Evolutionary conservation across 2,329 filamentous ascomycete species (phyloP), one percentile per base, ranked within the genome.

Genomic region (Verticillium albo-atrum): DNA sequence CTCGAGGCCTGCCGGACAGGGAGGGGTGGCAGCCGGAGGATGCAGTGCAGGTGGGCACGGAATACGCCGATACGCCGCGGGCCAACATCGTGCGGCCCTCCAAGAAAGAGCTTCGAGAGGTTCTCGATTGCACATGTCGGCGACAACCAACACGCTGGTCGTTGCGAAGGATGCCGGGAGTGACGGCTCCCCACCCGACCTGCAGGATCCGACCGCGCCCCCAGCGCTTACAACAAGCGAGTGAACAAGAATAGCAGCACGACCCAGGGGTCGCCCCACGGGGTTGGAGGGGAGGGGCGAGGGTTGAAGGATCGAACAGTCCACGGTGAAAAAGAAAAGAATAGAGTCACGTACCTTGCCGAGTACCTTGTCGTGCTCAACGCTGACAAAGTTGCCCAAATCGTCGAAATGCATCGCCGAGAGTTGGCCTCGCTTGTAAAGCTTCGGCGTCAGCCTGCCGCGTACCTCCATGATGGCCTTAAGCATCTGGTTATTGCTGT

Each of bases 401-500:
- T 92, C 89, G 70, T 96, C 91, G 73, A 97, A 97, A 74, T 97
- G 91, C 69, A 88, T 79, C 50, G 83, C 82, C 15, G 89, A 86
- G 62, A 96, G 82, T 64, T 91, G 83, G 3, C 93, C 92, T 57
- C 90, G 89, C 67, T 91, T 92, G 68, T 97, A 88, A 63, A 97
- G 81, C 74, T 97, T 97, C 54, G 90, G 87, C 30, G 91, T 93
- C 63, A 97, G 88, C 74, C 93, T 96, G 68, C 95, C 95, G 54
- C 96, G 88, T 67, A 94, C 92, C 72, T 99, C 94, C 88, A 97
- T 96, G 67, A 99, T 97, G 23, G 90, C 89, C 64, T 91, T 90
- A 61, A 99, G 85, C 95, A 99, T 99, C 77, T 97, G 92, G 71
- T 99, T 99, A 79, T 99, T 99, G 77, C 91, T 95, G 64, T 91